Base-by-base conservation (phyloP, 352 stramenopile species). In the Halophytophthora batemanensis region DNA sequence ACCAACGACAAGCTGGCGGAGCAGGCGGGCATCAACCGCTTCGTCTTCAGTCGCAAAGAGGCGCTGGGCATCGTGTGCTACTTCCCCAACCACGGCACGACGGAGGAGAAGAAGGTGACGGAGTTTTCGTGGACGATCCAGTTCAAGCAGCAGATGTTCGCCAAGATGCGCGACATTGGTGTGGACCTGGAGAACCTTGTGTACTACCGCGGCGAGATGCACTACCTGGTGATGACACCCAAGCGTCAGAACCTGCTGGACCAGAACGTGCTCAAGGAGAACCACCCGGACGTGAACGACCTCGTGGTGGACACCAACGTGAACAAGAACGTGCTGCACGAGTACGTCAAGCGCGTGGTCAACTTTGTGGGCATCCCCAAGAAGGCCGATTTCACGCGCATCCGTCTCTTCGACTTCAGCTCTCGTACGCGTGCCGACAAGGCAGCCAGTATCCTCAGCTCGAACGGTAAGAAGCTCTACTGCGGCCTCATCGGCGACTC, bases 81-180 rank as follows among this genome's bases (percentile, higher is more conserved):
- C 61, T 86, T 94, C 58, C 75, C 72, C 8, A 92, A 91, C 61
- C 54, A 71, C 17, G 68, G 73, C 39, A 83, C 76, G 28, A 75
- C 74, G 15, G 82, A 90, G 44, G 82, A 92, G 67, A 86, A 86
- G 67, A 74, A 77, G 49, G 74, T 92, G 51, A 63, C 66, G 28
- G 77, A 92, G 66, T 92, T 92, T 48, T 92, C 82, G 52, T 92
- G 82, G 82, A 89, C 77, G 19, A 77, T 88, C 42, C 82, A 92
- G 67, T 92, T 90, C 66, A 92, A 92, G 59, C 76, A 92, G 63
- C 69, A 86, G 51, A 74, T 90, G 65, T 92, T 92, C 52, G 79
- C 72, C 12, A 79, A 87, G 64, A 82, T 92, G 69, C 72, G 74
- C 35, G 77, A 77, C 13, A 70, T 81, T 17, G 80, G 76, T 34